These are phyloP conservation scores for Claviceps sp. DNA, from an alignment of 2,329 filamentous ascomycete species.

Conservation along the genomic window DNA sequence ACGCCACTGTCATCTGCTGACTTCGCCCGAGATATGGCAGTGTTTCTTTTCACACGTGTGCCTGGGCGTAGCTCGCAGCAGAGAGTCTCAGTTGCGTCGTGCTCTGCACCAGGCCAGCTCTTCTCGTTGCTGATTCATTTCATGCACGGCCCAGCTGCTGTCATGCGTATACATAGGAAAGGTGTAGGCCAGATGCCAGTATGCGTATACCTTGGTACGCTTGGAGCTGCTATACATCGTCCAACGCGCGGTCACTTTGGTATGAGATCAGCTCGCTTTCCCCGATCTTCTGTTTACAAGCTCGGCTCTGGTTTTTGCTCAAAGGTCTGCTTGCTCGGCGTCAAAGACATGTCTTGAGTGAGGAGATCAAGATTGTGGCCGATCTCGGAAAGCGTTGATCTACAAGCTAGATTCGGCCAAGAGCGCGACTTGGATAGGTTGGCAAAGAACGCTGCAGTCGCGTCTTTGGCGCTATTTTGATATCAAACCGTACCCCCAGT, in stretches of 20 bases:
- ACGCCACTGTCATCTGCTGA: slow-evolving; percentile 25
- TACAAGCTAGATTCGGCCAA: too few species aligned
- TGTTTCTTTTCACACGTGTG: slow-evolving; percentile 25
- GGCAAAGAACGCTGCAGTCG: too few species aligned
- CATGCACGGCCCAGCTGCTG: slow-evolving; percentile 24
- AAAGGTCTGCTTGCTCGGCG: slow-evolving; percentile 3
- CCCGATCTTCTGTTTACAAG: slow-evolving; percentile 31
- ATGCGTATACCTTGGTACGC: slow-evolving; percentile 5
- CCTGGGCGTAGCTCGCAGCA: slow-evolving; percentile 30
- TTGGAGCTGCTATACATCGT: slow-evolving; percentile 17
- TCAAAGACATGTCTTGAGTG: too few species aligned
- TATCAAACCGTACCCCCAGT: too few species aligned
- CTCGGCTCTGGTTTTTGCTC: slow-evolving; percentile 41
- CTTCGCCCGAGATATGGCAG: slow-evolving; percentile 19
- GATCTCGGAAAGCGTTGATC: too few species aligned
- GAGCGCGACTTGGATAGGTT: too few species aligned
- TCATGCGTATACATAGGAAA: slow-evolving; percentile 28
- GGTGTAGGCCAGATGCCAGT: slow-evolving; percentile 17
- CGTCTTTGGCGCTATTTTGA: too few species aligned
- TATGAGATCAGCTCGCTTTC: slow-evolving; percentile 39
- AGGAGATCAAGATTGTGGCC: too few species aligned
- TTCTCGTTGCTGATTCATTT: slow-evolving; percentile 23
- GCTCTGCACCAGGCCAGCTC: slow-evolving; percentile 36
- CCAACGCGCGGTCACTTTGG: slow-evolving; percentile 38
- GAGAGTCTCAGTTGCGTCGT: slow-evolving; percentile 31